A percentile compares a stretch with the other conserved stretches of the same genome.
phyloP scores from a whole-genome alignment of 192 early-diverging fungal species.

The Coemansia guatemalensis region DNA sequence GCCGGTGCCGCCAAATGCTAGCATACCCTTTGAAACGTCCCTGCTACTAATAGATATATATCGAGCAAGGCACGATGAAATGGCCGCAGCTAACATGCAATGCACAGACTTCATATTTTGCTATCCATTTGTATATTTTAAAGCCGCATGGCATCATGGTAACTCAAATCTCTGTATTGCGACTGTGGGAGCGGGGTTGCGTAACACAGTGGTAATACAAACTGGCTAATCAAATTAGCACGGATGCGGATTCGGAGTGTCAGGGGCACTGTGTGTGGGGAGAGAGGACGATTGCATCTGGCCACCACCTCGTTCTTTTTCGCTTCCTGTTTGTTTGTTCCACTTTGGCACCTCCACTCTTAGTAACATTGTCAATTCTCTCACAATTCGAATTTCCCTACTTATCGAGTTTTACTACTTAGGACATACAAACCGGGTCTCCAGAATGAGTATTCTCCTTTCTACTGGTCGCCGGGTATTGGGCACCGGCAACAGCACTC shows the following conservation, averaged over 20 bases:
- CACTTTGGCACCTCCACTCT: neutral
- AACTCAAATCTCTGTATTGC: too few relatives aligned
- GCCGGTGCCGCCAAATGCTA: too few relatives aligned
- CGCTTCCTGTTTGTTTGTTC: neutral
- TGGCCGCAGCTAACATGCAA: too few relatives aligned
- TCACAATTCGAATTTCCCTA: neutral
- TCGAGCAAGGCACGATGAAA: too few relatives aligned
- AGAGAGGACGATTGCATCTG: neutral
- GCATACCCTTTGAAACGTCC: too few relatives aligned
- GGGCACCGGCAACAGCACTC: neutral
- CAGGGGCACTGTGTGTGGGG: neutral
- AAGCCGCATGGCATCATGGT: too few relatives aligned
- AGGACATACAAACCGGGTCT: neutral
- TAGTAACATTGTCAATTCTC: neutral
- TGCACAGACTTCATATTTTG: too few relatives aligned
- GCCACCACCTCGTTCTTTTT: neutral
- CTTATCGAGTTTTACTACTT: neutral
- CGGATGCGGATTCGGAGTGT: neutral
- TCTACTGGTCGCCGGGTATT: constrained; percentile 1
- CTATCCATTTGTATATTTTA: too few relatives aligned
- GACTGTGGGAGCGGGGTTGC: too few relatives aligned
- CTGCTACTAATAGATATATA: too few relatives aligned
- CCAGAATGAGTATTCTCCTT: constrained; percentile 9
- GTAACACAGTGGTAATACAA: neutral
- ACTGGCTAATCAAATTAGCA: neutral